phyloP scores from a whole-genome alignment of 1,139 yeast genomes.

The Hyphopichia khmerensis region DNA sequence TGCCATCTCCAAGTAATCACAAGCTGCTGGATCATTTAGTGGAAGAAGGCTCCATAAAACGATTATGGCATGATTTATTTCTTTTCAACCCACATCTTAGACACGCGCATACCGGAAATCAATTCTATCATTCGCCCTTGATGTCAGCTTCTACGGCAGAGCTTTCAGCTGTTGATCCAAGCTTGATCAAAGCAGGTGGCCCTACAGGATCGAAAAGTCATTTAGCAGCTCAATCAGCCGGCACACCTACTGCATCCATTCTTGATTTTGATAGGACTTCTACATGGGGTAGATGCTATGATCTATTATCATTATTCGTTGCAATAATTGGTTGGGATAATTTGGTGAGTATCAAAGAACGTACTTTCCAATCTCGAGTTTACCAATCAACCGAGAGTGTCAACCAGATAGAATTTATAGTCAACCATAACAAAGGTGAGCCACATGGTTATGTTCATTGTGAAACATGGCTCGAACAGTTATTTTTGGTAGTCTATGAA shows the following conservation, averaged over 20 bases:
- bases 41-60: conserved; percentile 27
- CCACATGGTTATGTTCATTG: conserved; percentile 16
- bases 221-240: conserved; percentile 35
- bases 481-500: conserved; percentile 37
- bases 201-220: conserved; percentile 25
- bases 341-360: conserved; percentile 23
- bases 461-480: conserved; percentile 41
- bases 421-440: conserved; percentile 6
- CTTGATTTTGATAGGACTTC: conserved; percentile 35
- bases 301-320: conserved; percentile 34
- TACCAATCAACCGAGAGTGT: not conserved
- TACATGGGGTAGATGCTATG: conserved; percentile 47
- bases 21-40: not conserved
- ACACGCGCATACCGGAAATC: conserved; percentile 37
- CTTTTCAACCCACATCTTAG: conserved; percentile 30
- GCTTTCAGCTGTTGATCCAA: conserved; percentile 36
- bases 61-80: conserved; percentile 34
- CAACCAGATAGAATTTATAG: conserved; percentile 1
- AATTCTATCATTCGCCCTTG: conserved; percentile 39
- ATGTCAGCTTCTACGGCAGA: conserved; percentile 32
- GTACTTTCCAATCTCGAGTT: conserved; percentile 13
- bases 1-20: not conserved
- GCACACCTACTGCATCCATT: conserved; percentile 25
- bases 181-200: conserved; percentile 28
- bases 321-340: conserved; percentile 45